Base-by-base conservation (phyloP, 306 rosid species). In the Quillaja saponaria region DNA sequence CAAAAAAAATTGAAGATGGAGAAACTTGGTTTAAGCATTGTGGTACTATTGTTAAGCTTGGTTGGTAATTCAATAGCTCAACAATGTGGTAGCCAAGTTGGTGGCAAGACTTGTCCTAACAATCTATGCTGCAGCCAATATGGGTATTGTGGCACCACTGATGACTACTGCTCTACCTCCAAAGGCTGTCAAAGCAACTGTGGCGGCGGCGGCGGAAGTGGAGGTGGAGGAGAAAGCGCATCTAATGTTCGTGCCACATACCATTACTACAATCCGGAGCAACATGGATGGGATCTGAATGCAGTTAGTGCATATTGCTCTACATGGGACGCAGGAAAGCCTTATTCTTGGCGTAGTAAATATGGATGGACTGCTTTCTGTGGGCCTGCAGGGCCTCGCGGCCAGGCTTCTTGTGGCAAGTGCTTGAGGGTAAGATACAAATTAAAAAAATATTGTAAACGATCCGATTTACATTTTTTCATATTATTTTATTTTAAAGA, bases 331-430 rank as follows among this genome's bases (percentile, higher is more conserved):
- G 95, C 87, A 11, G 8, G 76, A 57, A 45, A 80, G 74, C 64
- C 97, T 0, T 71, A 76, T 7, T 81, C 72, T 15, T 84, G 90
- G 90, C 90, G 97, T 10, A 84, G 81, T 69, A 85, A 77, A 65
- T 84, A 86, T 15, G 90, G 87, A 7, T 90, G 97, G 97, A 90
- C 95, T 0, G 79, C 97, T 42, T 90, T 84, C 28, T 86, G 97
- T 45, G 87, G 87, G 1, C 90, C 88, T 13, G 63, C 0, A 15
- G 97, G 91, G 1, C 91, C 83, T 48, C 78, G 28, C 1, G 90
- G 87, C 17, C 49, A 51, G 41, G 79, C 46, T 3, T 31, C 91
- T 12, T 86, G 97, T 35, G 95, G 97, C 69, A 80, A 34, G 67
- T 86, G 95, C 68, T 59, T 82, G 47, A 69, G 18, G 84, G 91